phyloP scores from a whole-genome alignment of 2,329 filamentous ascomycete genomes.

The Alternaria consortialis region DNA sequence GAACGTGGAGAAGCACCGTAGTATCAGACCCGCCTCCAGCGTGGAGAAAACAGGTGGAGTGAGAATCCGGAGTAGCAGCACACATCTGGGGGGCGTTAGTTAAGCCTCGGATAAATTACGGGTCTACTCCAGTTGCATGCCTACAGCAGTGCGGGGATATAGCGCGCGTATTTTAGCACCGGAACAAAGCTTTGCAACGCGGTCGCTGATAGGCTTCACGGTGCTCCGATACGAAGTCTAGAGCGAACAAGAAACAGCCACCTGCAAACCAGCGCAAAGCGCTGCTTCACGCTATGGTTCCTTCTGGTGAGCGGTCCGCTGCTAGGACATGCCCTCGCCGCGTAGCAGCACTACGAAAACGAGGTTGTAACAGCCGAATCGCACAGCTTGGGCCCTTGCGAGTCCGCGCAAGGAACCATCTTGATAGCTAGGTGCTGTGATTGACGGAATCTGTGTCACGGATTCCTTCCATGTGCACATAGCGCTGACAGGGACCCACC shows the following conservation, averaged over 20 bases:
- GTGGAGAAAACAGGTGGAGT: conserved; percentile 2
- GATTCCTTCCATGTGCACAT: conserved; percentile 1
- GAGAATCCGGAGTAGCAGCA: conserved; percentile 1
- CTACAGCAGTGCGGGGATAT: conserved; percentile 24
- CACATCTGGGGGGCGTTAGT: background rate
- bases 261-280: conserved; percentile 7
- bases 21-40: background rate
- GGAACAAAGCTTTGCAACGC: conserved; percentile 26
- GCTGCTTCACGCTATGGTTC: conserved; percentile 15
- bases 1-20: background rate
- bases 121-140: conserved; percentile 7
- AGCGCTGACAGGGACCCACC: conserved; percentile 9
- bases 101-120: conserved; percentile 1
- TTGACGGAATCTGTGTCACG: conserved; percentile 30
- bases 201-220: conserved; percentile 25
- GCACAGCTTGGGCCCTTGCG: conserved; percentile 18
- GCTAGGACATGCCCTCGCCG: conserved; percentile 28
- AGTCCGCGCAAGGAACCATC: conserved; percentile 26
- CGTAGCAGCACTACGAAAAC: conserved; percentile 19
- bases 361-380: conserved; percentile 23
- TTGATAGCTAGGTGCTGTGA: conserved; percentile 23
- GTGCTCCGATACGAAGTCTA: conserved; percentile 12
- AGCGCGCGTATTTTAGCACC: conserved; percentile 11
- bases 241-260: conserved; percentile 21
- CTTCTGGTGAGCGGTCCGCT: conserved; percentile 29